phyloP scores from a whole-genome alignment of 2,329 filamentous ascomycete species.

The Scedosporium dehoogii region DNA sequence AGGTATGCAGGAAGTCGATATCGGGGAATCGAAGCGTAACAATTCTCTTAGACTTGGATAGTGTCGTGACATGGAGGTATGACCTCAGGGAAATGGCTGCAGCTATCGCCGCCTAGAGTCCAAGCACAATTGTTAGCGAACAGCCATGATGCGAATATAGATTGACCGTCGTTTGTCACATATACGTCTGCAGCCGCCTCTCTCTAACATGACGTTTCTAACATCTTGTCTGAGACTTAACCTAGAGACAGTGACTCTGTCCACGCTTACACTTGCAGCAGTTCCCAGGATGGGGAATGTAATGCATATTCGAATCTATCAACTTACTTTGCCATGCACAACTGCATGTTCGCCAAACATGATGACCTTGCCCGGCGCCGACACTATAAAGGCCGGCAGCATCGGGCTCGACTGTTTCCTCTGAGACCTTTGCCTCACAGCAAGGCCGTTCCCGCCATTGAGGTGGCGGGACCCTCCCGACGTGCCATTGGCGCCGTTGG shows the following conservation, averaged over 20 bases:
- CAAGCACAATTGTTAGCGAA: slow-evolving; percentile 1
- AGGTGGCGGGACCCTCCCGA: slow-evolving; percentile 13
- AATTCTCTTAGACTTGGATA: slow-evolving; percentile 84
- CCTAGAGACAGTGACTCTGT: background rate
- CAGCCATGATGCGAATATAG: background rate
- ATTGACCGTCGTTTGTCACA: too few relatives aligned
- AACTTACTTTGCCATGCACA: slow-evolving; percentile 79
- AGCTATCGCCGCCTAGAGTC: slow-evolving; percentile 69
- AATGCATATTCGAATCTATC: background rate
- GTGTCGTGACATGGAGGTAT: slow-evolving; percentile 88
- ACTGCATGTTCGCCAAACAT: slow-evolving; percentile 97
- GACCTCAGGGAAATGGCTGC: slow-evolving; percentile 91
- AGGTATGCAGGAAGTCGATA: slow-evolving; percentile 79
- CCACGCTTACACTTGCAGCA: background rate
- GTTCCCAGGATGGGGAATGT: background rate
- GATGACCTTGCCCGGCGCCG: slow-evolving; percentile 95
- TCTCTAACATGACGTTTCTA: too few relatives aligned
- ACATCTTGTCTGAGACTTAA: background rate
- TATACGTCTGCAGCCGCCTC: too few relatives aligned
- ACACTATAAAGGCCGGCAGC: slow-evolving; percentile 94
- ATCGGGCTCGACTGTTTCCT: slow-evolving; percentile 54
- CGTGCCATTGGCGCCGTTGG: slow-evolving; percentile 15
- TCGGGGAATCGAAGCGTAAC: slow-evolving; percentile 86
- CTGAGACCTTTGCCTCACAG: slow-evolving; percentile 28
- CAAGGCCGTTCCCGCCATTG: slow-evolving; percentile 24